phyloP scores from a whole-genome alignment of 768 basidiomycete species.

The Cyclocybe cylindracea region DNA sequence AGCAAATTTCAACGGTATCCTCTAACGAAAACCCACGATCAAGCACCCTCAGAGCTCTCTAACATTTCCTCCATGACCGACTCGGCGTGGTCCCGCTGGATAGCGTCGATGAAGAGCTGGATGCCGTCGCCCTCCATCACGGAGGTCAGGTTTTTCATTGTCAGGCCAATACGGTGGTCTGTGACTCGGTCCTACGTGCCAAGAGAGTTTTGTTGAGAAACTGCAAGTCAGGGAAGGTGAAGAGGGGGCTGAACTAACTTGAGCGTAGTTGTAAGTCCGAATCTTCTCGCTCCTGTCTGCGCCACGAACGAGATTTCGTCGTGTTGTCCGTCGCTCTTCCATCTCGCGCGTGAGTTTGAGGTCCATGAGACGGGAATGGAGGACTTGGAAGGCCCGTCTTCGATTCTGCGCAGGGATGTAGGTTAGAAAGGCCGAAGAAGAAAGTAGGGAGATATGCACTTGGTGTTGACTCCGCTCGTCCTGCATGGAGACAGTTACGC shows the following conservation, averaged over 20 bases:
- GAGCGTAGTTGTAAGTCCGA: constrained; percentile 92
- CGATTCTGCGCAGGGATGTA: constrained; percentile 60
- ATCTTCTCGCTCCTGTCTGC: constrained; percentile 94
- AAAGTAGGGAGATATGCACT: constrained; percentile 38
- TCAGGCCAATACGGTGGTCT: constrained; percentile 85
- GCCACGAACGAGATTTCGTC: constrained; percentile 74
- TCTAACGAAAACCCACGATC: no score
- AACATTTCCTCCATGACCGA: constrained; percentile 56
- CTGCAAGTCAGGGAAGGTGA: neutral
- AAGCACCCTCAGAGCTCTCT: constrained; percentile 1
- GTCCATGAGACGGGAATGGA: constrained; percentile 85
- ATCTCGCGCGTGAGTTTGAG: constrained; percentile 71
- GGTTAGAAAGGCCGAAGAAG: neutral
- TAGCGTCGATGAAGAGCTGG: constrained; percentile 55
- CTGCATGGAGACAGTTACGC: constrained; percentile 97
- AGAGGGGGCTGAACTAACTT: constrained; percentile 43
- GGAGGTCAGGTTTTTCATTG: constrained; percentile 63
- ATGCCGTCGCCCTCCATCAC: constrained; percentile 71
- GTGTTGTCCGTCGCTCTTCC: constrained; percentile 64
- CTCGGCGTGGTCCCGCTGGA: constrained; percentile 58
- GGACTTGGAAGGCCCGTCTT: constrained; percentile 89
- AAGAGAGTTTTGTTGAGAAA: neutral
- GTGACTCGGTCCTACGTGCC: constrained; percentile 79
- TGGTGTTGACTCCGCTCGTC: constrained; percentile 96
- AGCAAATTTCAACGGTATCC: no score